Conservation (phyloP, 1,284 basidiomycete genomes). For the Inonotus hispidus region DNA sequence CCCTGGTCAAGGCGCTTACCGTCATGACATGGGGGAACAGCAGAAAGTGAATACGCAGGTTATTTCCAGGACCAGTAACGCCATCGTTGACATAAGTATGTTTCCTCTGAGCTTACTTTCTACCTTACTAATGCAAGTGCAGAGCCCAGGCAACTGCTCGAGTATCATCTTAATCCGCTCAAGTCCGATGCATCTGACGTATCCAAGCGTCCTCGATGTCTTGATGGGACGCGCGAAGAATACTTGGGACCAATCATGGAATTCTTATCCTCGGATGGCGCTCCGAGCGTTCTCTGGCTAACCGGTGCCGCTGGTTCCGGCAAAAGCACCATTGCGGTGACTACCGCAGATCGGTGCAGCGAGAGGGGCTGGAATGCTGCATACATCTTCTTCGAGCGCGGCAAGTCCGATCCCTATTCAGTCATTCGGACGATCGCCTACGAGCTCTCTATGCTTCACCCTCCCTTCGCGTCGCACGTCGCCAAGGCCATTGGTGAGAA, state of each 20-base stretch:
- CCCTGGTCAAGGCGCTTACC: too few relatives aligned
- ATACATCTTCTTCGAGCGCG: background rate
- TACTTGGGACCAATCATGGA: background rate
- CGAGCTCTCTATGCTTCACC: background rate
- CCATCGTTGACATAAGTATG: too few relatives aligned
- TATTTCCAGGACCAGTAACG: too few relatives aligned
- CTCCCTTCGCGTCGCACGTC: background rate
- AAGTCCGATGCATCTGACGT: background rate
- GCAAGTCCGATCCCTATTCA: background rate
- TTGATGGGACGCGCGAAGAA: background rate
- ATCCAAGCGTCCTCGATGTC: background rate
- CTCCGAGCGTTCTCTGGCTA: background rate
- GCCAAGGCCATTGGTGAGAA: background rate
- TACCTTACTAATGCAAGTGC: background rate
- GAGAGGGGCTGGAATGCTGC: background rate
- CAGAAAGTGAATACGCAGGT: too few relatives aligned
- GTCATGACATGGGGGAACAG: too few relatives aligned
- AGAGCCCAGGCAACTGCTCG: background rate
- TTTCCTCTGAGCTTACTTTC: background rate
- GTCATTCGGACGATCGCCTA: background rate
- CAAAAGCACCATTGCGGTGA: background rate
- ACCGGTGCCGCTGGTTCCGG: background rate
- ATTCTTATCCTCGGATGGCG: background rate
- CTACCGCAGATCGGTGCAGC: background rate
- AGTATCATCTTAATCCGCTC: background rate